Base-by-base conservation (phyloP, 495 filamentous ascomycete genomes). In the Evernia prunastri region DNA sequence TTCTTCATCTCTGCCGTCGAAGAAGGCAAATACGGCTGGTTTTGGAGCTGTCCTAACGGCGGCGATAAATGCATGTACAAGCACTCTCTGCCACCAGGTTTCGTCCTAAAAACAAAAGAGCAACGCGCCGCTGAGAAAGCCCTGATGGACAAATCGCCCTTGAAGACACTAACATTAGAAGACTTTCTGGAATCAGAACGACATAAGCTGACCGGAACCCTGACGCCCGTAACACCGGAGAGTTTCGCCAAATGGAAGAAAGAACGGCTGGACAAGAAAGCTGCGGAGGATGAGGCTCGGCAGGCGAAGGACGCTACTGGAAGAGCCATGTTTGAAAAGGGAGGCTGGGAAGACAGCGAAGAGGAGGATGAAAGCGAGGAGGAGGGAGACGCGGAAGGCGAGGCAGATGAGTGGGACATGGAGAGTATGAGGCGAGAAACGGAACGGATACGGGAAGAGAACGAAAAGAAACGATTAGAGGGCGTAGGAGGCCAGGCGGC, bases 1-100 rank as follows among this genome's bases (percentile, higher is more conserved):
- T 96, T 79, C 80, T 99, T 99, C 76, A 94, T 97, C 75, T 91
- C 95, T 64, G 94, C 94, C 4, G 92, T 99, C 60, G 94, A 99
- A 78, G 94, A 97, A 68, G 87, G 89, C 68, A 97, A 97, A 78
- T 99, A 99, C 70, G 94, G 94, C 67, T 99, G 94, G 94, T 96
- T 97, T 77, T 99, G 94, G 94, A 80, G 82, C 42, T 99, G 94
- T 85, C 94, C 94, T 57, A 97, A 97, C 75, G 92, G 90, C 64
- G 95, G 90, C 59, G 87, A 99, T 76, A 89, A 96, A 77, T 99
- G 94, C 88, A 97, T 92, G 88, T 99, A 99, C 72, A 91, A 88
- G 76, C 94, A 99, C 74, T 90, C 88, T 65, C 83, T 99, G 71
- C 94, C 94, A 65, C 86, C 92, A 71, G 94, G 94, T 43, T 99